Evolutionary conservation across 495 filamentous ascomycete species (phyloP).

Genomic region (Emericellopsis terricola): DNA sequence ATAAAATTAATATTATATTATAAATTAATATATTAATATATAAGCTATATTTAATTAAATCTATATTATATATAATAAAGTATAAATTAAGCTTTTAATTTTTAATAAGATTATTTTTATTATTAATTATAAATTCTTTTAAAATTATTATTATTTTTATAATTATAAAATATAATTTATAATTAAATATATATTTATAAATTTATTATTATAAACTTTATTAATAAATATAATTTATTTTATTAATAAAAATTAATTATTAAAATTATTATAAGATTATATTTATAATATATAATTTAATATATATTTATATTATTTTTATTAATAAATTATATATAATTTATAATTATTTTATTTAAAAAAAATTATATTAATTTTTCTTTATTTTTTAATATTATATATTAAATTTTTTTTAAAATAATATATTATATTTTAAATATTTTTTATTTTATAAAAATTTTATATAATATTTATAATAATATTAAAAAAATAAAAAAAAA

Average conservation of each 20-base stretch:
- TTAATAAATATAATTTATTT: background rate
- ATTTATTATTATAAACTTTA: background rate
- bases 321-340: background rate
- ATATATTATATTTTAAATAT: too few relatives aligned
- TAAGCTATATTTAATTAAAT: background rate
- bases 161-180: background rate
- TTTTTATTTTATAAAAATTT: too few relatives aligned
- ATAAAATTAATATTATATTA: background rate
- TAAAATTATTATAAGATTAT: background rate
- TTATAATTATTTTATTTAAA: background rate
- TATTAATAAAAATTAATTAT: background rate
- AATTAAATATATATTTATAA: background rate
- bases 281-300: background rate
- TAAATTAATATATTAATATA: background rate
- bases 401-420: too few relatives aligned
- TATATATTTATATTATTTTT: background rate
- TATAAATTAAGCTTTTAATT: background rate
- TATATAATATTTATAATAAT: too few relatives aligned
- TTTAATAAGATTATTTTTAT: background rate
- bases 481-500: too few relatives aligned
- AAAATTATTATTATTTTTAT: slow-evolving; percentile 1
- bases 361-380: slow-evolving; percentile 1
- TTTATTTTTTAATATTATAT: too few relatives aligned
- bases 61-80: background rate
- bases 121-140: background rate